Base-by-base conservation (phyloP, 495 filamentous ascomycete species). In the Trypethelium eluteriae region DNA sequence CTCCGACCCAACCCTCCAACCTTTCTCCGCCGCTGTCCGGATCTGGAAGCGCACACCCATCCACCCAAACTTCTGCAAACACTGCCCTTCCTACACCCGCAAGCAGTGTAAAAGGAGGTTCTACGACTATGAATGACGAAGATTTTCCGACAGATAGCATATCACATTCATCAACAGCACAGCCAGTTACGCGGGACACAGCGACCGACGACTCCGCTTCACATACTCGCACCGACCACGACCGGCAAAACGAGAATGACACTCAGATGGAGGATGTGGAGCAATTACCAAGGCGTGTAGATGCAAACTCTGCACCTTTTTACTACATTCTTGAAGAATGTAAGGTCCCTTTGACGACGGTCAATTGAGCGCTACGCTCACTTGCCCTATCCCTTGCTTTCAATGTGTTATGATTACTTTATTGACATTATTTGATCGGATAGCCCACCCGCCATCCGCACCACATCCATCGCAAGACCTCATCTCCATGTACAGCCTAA, bases 381-480 rank as follows among this genome's bases (percentile, higher is more conserved):
- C 41, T 47, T 61, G 18, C 62, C 61, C 35, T 49, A 1, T 38
- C 2, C 11, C 39, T 38, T 36, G 38, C 25, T 66, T 64, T 71
- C 65, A 64, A 64, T 71, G 0, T 44, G 41, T 63, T 72, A 70
- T 67, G 66, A 67, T 68, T 67, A 64, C 64, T 64, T 62, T 70
- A 18, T 59, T 59, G 32, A 59, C 53, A 59, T 36, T 34, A 9
- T 59, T 0, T 59, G n/a, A 34, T 64, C 59, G 2, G 63, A 66
- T 72, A 83, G 81, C 77, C 50, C 73, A 80, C 68, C 63, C 74
- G 38, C 67, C 70, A 63, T 76, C 73, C 14, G 72, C 68, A 64
- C 88, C 88, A 62, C 82, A 88, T 72, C 82, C 83, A 41, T 80
- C 82, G 62, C 74, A 85, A 68, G 85, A 90, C 75, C 81, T 91